Base-by-base conservation (phyloP, 2,329 filamentous ascomycete genomes). In the Orbilia javanica region DNA sequence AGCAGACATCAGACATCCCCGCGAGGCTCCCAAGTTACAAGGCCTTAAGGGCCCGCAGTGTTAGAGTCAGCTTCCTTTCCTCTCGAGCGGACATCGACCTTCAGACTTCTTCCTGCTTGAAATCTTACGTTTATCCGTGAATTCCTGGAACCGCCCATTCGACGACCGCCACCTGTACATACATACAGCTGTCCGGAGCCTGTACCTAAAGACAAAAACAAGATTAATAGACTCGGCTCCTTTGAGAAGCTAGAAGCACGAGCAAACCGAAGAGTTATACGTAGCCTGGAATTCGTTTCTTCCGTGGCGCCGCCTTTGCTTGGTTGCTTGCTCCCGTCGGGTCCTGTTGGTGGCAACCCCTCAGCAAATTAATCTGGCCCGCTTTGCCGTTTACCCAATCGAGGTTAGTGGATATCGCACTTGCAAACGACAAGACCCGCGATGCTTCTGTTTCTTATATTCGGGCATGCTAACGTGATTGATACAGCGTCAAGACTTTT, bases 351-450 rank as follows among this genome's bases (percentile, higher is more conserved):
- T n/a, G 29, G 52, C 25, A 60, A 74, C 53, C 66, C 50, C 67
- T 66, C 73, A 66, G 52, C 27, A 66, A n/a, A n/a, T n/a, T n/a
- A n/a, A n/a, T 34, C 52, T 42, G 64, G 25, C 34, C 50, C 8
- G 63, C 11, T 65, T 67, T 55, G 57, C 46, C 31, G 10, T 50
- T 52, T 67, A 63, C 74, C 74, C 31, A 67, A 78, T 72, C 52
- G 18, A 72, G 74, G 74, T 78, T 78, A 78, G 74, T 78, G 67
- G 62, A 62, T 72, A 53, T 72, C 63, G 67, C 74, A 68, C 52
- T 22, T 53, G 60, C 66, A 67, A n/a, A 62, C 22, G 67, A 65
- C 39, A 39, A 36, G 31, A 29, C 55, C 18, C 20, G 20, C 50
- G 34, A 68, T 22, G 22, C 55, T 72, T 65, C 46, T 10, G 8